phyloP scores from a whole-genome alignment of 371 early-diverging fungal genomes.

The Syncephalastrum sp. region DNA sequence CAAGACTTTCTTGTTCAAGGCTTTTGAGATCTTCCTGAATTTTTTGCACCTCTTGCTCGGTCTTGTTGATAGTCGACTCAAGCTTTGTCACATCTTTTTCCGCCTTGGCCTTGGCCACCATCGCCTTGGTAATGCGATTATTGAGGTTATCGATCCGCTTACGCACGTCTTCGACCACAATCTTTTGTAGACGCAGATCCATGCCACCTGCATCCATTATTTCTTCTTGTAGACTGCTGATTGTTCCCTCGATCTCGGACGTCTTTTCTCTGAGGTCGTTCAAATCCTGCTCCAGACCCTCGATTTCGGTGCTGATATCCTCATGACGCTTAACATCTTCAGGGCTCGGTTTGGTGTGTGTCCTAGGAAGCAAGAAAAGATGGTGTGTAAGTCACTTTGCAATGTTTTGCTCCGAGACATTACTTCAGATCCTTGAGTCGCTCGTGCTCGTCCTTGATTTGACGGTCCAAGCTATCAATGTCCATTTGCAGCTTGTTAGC shows the following conservation, averaged over 20 bases:
- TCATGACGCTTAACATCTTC: slow-evolving; percentile 43
- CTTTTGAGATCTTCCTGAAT: slow-evolving; percentile 58
- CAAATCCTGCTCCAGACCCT: slow-evolving; percentile 35
- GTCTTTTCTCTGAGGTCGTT: slow-evolving; percentile 31
- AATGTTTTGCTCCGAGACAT: background rate
- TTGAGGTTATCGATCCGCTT: slow-evolving; percentile 70
- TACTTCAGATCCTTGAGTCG: slow-evolving; percentile 58
- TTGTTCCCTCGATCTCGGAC: slow-evolving; percentile 59
- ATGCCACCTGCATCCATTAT: slow-evolving; percentile 92
- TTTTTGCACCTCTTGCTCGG: slow-evolving; percentile 66
- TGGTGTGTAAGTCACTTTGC: background rate
- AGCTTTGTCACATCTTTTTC: slow-evolving; percentile 74
- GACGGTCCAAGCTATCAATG: slow-evolving; percentile 57
- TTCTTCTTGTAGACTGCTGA: slow-evolving; percentile 77
- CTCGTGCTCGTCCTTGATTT: slow-evolving; percentile 60
- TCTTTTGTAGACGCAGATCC: slow-evolving; percentile 81
- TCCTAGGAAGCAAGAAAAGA: slow-evolving; percentile 14
- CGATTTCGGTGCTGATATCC: slow-evolving; percentile 40
- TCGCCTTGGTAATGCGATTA: slow-evolving; percentile 63
- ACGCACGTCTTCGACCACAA: slow-evolving; percentile 79
- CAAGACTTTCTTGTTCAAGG: slow-evolving; percentile 56
- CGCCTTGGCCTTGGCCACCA: slow-evolving; percentile 70
- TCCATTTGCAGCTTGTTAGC: slow-evolving; percentile 80
- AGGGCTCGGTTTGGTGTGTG: slow-evolving; percentile 44
- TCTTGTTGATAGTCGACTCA: slow-evolving; percentile 61